phyloP scores from a whole-genome alignment of 257 asterid species.

The Ocimum tenuiflorum region DNA sequence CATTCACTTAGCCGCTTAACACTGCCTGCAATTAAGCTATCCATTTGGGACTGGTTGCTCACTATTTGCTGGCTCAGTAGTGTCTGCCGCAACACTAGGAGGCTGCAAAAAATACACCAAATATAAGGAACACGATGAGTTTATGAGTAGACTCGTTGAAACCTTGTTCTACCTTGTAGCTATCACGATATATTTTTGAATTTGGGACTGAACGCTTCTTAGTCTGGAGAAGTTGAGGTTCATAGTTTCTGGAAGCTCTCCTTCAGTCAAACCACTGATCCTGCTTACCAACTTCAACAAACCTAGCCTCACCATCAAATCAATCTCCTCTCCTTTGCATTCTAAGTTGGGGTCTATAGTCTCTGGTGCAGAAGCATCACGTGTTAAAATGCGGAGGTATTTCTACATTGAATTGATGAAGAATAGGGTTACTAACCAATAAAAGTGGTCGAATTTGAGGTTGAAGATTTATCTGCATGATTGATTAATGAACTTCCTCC shows the following conservation, averaged over 20 bases:
- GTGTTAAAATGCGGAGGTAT: neutral
- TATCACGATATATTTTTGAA: constrained; percentile 83
- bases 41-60: constrained; percentile 45
- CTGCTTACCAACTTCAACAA: constrained; percentile 61
- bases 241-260: constrained; percentile 81
- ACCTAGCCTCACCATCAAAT: constrained; percentile 76
- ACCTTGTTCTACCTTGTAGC: constrained; percentile 83
- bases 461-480: constrained; percentile 30
- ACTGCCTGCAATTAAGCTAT: constrained; percentile 37
- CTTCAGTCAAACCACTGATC: constrained; percentile 66
- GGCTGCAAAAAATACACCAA: constrained; percentile 17
- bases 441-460: constrained; percentile 27
- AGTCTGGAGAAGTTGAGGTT: constrained; percentile 64
- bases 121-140: too few species aligned
- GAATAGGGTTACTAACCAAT: constrained; percentile 27
- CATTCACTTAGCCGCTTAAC: constrained; percentile 46
- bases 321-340: constrained; percentile 77
- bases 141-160: neutral
- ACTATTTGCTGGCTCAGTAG: constrained; percentile 50
- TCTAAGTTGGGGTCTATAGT: constrained; percentile 42
- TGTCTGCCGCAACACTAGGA: constrained; percentile 67
- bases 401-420: neutral
- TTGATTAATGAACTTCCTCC: constrained; percentile 61
- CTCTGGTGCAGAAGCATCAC: constrained; percentile 29
- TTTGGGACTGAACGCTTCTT: constrained; percentile 65